Conservation (phyloP, 1,284 basidiomycete species). For the Spongiforma sp. region DNA sequence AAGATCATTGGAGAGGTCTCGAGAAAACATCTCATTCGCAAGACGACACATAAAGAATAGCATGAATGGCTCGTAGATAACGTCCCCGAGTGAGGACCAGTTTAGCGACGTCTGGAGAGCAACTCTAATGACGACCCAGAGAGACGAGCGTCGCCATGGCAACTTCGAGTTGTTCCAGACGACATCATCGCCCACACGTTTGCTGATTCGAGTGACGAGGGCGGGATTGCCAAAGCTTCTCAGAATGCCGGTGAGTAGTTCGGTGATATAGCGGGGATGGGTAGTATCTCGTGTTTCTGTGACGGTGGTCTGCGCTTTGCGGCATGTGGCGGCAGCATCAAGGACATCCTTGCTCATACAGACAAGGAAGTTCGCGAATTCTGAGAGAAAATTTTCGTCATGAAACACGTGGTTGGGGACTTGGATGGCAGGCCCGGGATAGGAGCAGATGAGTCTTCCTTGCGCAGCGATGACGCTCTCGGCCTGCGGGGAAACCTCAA, state of each 20-base stretch:
- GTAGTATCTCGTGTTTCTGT: background rate
- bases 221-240: background rate
- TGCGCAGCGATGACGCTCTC: background rate
- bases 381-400: background rate
- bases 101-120: background rate
- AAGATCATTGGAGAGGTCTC: conserved; percentile 38
- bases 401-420: background rate
- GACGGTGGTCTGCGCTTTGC: background rate
- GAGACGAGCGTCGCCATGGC: conserved; percentile 1
- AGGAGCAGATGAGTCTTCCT: conserved; percentile 1
- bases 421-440: background rate
- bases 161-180: background rate
- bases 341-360: background rate
- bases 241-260: background rate
- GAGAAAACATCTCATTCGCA: conserved; percentile 25
- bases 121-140: background rate
- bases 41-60: conserved; percentile 34
- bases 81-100: background rate
- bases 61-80: conserved; percentile 1
- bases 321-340: background rate
- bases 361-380: background rate
- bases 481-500: conserved; percentile 1
- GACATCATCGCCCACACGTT: conserved; percentile 1
- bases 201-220: background rate
- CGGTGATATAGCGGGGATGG: conserved; percentile 1